phyloP scores from a whole-genome alignment of 768 basidiomycete species.

The Amanita fuliginea region DNA sequence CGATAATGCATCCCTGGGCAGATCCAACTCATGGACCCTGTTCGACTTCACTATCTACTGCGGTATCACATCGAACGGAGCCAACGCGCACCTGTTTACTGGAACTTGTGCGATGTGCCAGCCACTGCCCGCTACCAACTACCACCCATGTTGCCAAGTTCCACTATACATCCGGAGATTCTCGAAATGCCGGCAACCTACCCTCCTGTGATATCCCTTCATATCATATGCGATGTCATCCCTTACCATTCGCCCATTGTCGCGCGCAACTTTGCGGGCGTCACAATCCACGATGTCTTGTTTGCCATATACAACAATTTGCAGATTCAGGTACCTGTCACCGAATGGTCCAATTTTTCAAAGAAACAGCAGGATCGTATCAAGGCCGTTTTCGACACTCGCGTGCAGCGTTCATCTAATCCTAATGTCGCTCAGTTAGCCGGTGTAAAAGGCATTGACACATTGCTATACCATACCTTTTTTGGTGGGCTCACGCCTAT shows the following conservation, averaged over 20 bases:
- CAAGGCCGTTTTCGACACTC: slow-evolving; percentile 28
- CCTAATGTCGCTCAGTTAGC: slow-evolving; percentile 21
- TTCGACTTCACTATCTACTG: not conserved
- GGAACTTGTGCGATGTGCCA: not conserved
- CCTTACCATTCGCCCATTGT: slow-evolving; percentile 31
- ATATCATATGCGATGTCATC: slow-evolving; percentile 35
- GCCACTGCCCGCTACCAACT: not conserved
- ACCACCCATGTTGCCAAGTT: not conserved
- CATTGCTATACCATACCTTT: slow-evolving; percentile 31
- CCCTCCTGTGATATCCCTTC: slow-evolving; percentile 27
- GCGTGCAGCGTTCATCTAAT: slow-evolving; percentile 29
- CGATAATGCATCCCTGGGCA: not conserved
- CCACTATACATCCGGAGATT: slow-evolving; percentile 17
- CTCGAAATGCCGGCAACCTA: slow-evolving; percentile 30
- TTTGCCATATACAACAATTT: slow-evolving; percentile 31
- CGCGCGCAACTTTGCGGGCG: slow-evolving; percentile 28
- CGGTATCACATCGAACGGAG: slow-evolving; percentile 1
- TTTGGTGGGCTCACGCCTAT: slow-evolving; percentile 43
- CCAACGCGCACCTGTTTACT: not conserved
- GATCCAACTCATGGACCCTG: not conserved
- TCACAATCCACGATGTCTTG: slow-evolving; percentile 44
- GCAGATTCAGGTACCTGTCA: slow-evolving; percentile 22
- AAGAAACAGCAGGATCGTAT: slow-evolving; percentile 31
- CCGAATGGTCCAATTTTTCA: slow-evolving; percentile 33
- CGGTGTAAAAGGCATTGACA: slow-evolving; percentile 40